Base-by-base conservation (phyloP, 2,329 filamentous ascomycete genomes). In the Aspergillus brunneoviolaceus region DNA sequence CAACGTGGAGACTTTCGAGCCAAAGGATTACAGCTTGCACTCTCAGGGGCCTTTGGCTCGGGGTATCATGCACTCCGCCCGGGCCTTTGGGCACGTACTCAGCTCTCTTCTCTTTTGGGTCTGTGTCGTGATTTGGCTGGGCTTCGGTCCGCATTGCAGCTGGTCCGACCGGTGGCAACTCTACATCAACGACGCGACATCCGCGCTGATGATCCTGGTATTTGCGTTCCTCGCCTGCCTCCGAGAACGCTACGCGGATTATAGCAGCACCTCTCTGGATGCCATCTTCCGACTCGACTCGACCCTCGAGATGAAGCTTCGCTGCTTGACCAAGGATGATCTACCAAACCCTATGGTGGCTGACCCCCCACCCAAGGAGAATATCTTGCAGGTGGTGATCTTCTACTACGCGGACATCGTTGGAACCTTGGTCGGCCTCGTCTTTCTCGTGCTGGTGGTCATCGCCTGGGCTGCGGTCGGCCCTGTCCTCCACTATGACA, bases 161-260 rank as follows among this genome's bases (percentile, higher is more conserved):
- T 68, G 66, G 66, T 60, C 60, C 3, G 50, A 59, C 29, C 48
- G 54, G 27, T 68, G 64, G 66, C 64, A 68, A 23, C 49, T 68
- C 16, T 65, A 58, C 42, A 58, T 58, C 11, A 58, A 58, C 21
- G 47, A 35, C 1, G 56, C 56, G 4, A 48, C 56, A 16, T 78
- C 80, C 0, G 72, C 79, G 23, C 67, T 76, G 53, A 74, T 81
- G 61, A 76, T 77, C 1, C 74, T 81, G 49, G 73, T 76, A 1
- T 75, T 70, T 59, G 59, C 65, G 0, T 69, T 69, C 49, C 64
- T 70, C 5, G 65, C 63, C 1, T 64, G 65, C 27, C 60, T 71
- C 14, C 60, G 62, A 0, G 68, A 71, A 39, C 62, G 67, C 21
- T 63, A 68, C 48, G 49, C 58, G 2, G 59, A 55, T 9, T 63